Conservation (phyloP, 139 green algal species). For the Chlamydomonas eustigma region DNA sequence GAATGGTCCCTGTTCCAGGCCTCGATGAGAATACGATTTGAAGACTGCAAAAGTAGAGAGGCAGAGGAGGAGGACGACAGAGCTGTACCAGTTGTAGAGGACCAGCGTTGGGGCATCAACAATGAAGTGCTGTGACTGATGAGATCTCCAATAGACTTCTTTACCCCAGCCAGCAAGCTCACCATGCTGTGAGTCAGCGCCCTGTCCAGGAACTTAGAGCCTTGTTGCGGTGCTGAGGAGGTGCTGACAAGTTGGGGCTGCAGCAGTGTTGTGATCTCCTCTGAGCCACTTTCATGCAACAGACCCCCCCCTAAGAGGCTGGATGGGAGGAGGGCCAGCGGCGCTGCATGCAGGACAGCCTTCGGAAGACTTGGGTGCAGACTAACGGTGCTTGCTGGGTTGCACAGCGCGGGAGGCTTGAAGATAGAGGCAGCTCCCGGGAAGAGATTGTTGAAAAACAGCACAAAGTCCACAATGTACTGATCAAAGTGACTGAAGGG, state of each 20-base stretch:
- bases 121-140: no score
- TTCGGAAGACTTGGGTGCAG: neutral
- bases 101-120: neutral
- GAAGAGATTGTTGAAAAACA: neutral
- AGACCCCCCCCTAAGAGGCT: neutral
- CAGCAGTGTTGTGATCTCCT: no score
- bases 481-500: conserved; percentile 11
- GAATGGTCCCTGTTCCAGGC: conserved; percentile 22
- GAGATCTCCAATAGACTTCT: no score
- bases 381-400: neutral
- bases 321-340: neutral
- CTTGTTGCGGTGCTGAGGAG: neutral
- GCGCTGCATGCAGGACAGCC: neutral
- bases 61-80: neutral
- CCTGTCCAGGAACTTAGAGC: neutral
- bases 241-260: no score
- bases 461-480: conserved; percentile 11
- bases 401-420: neutral
- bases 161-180: no score
- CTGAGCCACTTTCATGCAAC: no score
- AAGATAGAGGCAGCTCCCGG: neutral
- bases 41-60: neutral
- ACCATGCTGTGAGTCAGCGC: no score
- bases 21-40: conserved; percentile 9
- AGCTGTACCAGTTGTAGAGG: neutral